A percentile compares a stretch with the other conserved stretches of the same genome.
These are phyloP conservation scores for Leishmania tropica DNA, from an alignment of 208 protist genomes.

Conservation along the genomic window DNA sequence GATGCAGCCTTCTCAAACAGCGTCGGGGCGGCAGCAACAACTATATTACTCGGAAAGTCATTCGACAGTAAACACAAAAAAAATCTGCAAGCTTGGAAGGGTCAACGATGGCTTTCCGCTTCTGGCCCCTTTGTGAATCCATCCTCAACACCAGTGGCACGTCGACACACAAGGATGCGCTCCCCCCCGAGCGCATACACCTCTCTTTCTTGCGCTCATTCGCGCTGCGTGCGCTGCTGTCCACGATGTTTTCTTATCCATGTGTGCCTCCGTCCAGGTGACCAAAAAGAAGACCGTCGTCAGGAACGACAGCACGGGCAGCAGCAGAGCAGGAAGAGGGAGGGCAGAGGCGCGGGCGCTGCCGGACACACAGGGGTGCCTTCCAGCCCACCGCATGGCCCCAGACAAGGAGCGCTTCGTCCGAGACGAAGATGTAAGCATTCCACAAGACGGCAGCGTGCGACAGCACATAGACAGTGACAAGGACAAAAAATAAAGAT, in stretches of 20 bases:
- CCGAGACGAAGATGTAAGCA: constrained; percentile 7
- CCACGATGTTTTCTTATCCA: not conserved
- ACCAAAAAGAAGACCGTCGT: not conserved
- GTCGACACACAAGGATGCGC: not conserved
- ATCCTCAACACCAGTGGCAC: not conserved
- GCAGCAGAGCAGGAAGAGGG: not conserved
- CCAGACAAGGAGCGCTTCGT: not conserved
- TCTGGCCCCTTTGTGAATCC: not conserved
- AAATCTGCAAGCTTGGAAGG: not conserved
- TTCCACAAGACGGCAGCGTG: not conserved
- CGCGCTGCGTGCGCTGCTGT: not conserved
- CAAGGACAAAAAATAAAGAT: constrained; percentile 4
- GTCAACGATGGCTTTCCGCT: not conserved
- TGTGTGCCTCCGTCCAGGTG: not conserved
- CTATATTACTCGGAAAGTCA: not conserved
- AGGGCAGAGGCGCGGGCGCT: not conserved
- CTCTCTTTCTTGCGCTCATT: not conserved
- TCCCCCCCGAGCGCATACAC: not conserved
- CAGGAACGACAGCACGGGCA: not conserved
- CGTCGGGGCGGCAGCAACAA: not conserved
- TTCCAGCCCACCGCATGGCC: not conserved
- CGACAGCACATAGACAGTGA: not conserved
- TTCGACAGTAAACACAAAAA: not conserved
- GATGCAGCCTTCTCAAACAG: not conserved
- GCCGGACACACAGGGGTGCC: not conserved